Conservation (phyloP, 371 early-diverging fungal genomes). For the Apophysomyces sp. region DNA sequence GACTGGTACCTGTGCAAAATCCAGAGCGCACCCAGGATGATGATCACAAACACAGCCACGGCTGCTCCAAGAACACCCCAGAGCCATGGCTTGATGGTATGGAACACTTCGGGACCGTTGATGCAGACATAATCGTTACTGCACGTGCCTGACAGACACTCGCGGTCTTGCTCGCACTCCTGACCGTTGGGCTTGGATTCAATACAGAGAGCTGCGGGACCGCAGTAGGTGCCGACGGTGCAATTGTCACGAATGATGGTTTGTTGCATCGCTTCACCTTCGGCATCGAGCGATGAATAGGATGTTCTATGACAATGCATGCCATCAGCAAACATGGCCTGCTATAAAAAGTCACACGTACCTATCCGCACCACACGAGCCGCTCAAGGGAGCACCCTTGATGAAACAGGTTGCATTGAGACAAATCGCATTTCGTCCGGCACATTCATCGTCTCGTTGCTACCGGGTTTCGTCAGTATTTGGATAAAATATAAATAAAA, state of each 20-base stretch:
- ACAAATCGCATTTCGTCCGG: constrained; percentile 35
- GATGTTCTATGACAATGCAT: not conserved
- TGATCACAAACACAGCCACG: constrained; percentile 33
- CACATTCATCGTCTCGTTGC: constrained; percentile 52
- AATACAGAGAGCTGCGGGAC: constrained; percentile 18
- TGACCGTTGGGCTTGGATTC: constrained; percentile 20
- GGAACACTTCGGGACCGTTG: constrained; percentile 47
- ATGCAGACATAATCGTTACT: constrained; percentile 29
- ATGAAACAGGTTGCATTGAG: constrained; percentile 41
- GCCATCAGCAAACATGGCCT: not conserved
- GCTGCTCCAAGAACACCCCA: constrained; percentile 42
- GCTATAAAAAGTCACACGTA: constrained; percentile 15
- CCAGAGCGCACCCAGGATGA: constrained; percentile 34
- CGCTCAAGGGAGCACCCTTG: constrained; percentile 43
- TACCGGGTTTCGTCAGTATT: not conserved
- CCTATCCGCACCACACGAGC: constrained; percentile 45
- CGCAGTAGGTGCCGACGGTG: constrained; percentile 38
- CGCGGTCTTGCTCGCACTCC: constrained; percentile 40
- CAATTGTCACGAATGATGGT: constrained; percentile 50
- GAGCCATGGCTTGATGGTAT: constrained; percentile 32
- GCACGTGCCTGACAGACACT: constrained; percentile 44
- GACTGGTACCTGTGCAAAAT: constrained; percentile 49
- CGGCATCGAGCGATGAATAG: constrained; percentile 32
- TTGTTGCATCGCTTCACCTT: constrained; percentile 26
- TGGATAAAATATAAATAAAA: no score